phyloP scores from a whole-genome alignment of 306 rosid genomes.

The Acmispon strigosus region DNA sequence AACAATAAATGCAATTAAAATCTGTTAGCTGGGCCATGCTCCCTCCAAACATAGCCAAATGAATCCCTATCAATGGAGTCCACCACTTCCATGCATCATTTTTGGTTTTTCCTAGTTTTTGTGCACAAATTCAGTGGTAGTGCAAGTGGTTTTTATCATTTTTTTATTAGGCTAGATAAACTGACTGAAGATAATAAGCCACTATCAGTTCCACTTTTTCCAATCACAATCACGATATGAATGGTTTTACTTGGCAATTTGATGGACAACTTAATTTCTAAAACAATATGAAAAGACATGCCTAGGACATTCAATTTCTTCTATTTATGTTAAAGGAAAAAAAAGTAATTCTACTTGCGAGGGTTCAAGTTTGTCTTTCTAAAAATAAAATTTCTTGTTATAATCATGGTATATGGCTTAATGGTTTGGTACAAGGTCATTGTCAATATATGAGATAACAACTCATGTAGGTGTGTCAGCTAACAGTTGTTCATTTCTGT shows the following conservation, averaged over 20 bases:
- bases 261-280: background rate
- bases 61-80: constrained; percentile 11
- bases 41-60: background rate
- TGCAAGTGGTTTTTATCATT: background rate
- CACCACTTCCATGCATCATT: background rate
- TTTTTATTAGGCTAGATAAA: background rate
- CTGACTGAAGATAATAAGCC: background rate
- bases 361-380: too few species aligned
- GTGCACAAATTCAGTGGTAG: background rate
- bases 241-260: background rate
- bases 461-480: constrained; percentile 12
- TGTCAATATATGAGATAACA: background rate
- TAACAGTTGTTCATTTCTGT: background rate
- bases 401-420: background rate
- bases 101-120: background rate
- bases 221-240: background rate
- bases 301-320: background rate
- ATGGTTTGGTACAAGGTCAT: constrained; percentile 5
- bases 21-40: background rate
- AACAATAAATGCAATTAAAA: background rate
- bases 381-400: background rate
- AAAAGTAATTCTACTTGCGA: too few species aligned
- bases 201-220: background rate
- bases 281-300: background rate
- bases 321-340: background rate